Base-by-base conservation (phyloP, 495 filamentous ascomycete genomes). In the Hypoxylon subgilvum region DNA sequence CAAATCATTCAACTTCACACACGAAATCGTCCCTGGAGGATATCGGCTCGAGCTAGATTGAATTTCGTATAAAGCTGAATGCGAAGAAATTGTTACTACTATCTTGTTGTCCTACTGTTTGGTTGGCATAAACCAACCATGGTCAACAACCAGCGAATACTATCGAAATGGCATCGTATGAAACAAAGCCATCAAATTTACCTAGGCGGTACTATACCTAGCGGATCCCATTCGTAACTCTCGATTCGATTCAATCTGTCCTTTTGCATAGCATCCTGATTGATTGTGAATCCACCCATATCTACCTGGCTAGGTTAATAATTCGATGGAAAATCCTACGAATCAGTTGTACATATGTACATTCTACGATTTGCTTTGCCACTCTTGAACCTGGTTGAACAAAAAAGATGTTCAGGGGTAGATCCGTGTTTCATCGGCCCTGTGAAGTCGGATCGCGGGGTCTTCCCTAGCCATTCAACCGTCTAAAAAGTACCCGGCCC, bases 361-460 rank as follows among this genome's bases (percentile, higher is more conserved):
- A n/a, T n/a, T n/a, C n/a, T n/a, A n/a, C n/a, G n/a, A n/a, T 44
- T 36, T 27, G 16, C 30, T 18, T 25, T 18, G 4, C 16, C 18
- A 18, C 48, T 48, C 46, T 42, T 56, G 51, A 50, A 21, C 45
- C 21, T 28, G 57, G 42, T 27, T 12, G 0, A 12, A 12, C n/a
- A 16, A 10, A 2, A 14, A 7, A 31, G 16, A 17, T 6, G 35
- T 36, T 45, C 8, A 51, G 32, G 51, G 51, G 44, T n/a, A n/a
- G n/a, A n/a, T 27, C 45, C 28, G 32, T 62, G 58, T 62, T 62
- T 61, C 58, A 61, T 62, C 49, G 30, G 16, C 49, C 19, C 57
- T 61, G 36, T 44, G 21, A 40, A 40, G 32, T 36, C 52, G 51
- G 40, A 56, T 46, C 39, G 52, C 41, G 52, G 58, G 58, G 32